Conservation (phyloP, 2,329 filamentous ascomycete genomes). For the Cladosporium sp. region DNA sequence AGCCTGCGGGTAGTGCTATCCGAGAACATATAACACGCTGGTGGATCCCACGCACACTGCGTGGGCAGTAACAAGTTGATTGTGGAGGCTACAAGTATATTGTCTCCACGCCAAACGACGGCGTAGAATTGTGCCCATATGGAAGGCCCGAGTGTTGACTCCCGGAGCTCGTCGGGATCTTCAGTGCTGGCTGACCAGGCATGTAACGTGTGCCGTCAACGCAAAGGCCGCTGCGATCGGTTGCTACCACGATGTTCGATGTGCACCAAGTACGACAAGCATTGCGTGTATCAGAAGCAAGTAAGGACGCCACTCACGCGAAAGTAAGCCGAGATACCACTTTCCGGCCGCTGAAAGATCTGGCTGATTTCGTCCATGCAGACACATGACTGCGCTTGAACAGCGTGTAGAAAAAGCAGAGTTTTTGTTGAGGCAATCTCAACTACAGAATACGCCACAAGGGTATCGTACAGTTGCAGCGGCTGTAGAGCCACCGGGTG, state of each 20-base stretch:
- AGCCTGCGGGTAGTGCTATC: too few relatives aligned
- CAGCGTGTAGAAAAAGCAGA: background rate
- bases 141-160: background rate
- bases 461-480: background rate
- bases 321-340: conserved; percentile 36
- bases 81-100: background rate
- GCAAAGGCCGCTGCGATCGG: conserved; percentile 31
- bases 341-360: background rate
- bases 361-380: background rate
- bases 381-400: background rate
- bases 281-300: conserved; percentile 52
- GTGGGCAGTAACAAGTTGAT: background rate
- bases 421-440: background rate
- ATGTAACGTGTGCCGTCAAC: conserved; percentile 32
- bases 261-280: conserved; percentile 46
- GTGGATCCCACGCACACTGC: background rate
- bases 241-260: conserved; percentile 40
- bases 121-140: background rate
- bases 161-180: background rate
- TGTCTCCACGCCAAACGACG: background rate
- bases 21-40: background rate
- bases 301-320: conserved; percentile 50
- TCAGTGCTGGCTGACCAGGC: conserved; percentile 23
- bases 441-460: background rate
- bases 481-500: background rate